Percentiles rank a stretch among this genome's conserved stretches.
Evolutionary conservation across 2,329 filamentous ascomycete genomes (phyloP).

Genomic region (Elsinoe batatas): DNA sequence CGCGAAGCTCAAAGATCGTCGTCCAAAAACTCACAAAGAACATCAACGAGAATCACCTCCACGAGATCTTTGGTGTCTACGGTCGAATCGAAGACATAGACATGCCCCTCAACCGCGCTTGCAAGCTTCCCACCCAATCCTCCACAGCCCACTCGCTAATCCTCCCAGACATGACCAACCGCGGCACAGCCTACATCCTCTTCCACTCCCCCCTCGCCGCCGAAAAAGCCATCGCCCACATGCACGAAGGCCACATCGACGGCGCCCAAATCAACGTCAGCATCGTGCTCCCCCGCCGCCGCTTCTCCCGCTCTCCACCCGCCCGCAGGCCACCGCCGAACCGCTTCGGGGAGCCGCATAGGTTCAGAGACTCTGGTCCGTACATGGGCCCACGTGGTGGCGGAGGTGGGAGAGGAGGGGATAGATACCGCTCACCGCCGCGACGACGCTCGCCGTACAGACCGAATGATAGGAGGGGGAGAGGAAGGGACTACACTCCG

Average conservation of each 20-base stretch:
- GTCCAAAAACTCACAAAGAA: constrained; percentile 95
- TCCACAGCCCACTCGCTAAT: background rate
- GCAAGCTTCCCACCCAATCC: constrained; percentile 34
- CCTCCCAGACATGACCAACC: constrained; percentile 66
- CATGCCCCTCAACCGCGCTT: constrained; percentile 77
- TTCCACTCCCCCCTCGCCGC: constrained; percentile 69
- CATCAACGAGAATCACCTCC: constrained; percentile 76
- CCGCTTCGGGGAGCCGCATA: constrained; percentile 32
- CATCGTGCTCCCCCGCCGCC: constrained; percentile 74
- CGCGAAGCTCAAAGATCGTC: constrained; percentile 51
- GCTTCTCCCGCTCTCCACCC: constrained; percentile 72
- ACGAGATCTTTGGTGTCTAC: constrained; percentile 85
- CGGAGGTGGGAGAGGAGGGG: constrained; percentile 20
- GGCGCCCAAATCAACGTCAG: constrained; percentile 75
- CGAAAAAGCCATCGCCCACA: constrained; percentile 81
- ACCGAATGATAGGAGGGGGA: constrained; percentile 26
- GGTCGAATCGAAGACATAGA: constrained; percentile 80
- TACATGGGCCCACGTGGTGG: too few species aligned
- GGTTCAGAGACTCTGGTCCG: constrained; percentile 22
- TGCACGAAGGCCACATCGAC: constrained; percentile 96
- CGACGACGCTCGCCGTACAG: constrained; percentile 20
- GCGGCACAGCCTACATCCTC: constrained; percentile 87
- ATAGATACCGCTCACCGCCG: constrained; percentile 17
- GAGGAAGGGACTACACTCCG: constrained; percentile 26
- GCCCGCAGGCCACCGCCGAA: constrained; percentile 53